Conservation (phyloP, 148 eudicot species). For the Rhododendron griersonianum region DNA sequence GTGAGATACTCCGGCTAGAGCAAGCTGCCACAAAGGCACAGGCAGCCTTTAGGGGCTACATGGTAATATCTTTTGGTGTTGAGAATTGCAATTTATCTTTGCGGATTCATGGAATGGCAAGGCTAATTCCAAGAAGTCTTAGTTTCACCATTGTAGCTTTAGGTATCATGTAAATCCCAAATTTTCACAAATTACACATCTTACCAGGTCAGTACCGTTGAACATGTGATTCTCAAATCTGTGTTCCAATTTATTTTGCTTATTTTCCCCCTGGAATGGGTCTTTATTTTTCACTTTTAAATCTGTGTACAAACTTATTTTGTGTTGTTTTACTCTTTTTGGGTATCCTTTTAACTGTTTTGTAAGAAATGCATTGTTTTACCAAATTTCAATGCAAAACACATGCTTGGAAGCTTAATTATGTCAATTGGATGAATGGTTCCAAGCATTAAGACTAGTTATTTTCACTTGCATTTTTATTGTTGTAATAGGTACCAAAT, state of each 20-base stretch:
- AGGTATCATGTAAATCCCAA: not conserved
- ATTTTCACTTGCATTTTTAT: not conserved
- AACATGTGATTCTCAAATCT: not conserved
- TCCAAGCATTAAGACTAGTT: not conserved
- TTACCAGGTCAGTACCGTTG: not conserved
- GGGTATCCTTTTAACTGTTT: not conserved
- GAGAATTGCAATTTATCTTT: not conserved
- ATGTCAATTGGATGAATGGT: not conserved
- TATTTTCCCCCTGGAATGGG: too few species aligned
- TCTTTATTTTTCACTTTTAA: not conserved
- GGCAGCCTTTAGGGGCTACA: conserved; percentile 58
- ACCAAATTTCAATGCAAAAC: not conserved
- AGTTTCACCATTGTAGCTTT: not conserved
- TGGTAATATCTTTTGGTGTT: conserved; percentile 31
- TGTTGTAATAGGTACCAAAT: not conserved
- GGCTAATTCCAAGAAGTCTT: not conserved
- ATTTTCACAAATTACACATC: not conserved
- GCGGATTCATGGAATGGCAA: not conserved
- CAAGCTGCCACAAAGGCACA: conserved; percentile 52
- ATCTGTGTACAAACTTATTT: not conserved
- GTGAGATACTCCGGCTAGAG: conserved; percentile 28
- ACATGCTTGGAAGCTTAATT: not conserved
- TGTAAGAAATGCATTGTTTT: not conserved
- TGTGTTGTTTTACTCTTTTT: not conserved
- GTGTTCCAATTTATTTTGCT: too few species aligned